Evolutionary conservation across 2,329 filamentous ascomycete genomes (phyloP).

Genomic region (Diaporthe amygdali): DNA sequence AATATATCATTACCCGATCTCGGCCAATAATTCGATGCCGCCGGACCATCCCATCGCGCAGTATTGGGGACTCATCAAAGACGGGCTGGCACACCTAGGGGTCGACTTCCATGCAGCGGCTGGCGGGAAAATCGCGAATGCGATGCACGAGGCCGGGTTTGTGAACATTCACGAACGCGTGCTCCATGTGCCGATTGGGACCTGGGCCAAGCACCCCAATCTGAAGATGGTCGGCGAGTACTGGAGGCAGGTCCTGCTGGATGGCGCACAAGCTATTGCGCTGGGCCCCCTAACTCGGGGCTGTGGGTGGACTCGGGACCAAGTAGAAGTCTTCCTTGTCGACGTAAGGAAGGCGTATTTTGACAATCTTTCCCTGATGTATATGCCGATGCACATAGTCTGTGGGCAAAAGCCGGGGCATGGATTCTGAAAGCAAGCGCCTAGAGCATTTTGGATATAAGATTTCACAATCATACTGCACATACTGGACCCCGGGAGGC

Average conservation of each 20-base stretch:
- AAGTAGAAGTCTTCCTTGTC: slow-evolving; percentile 41
- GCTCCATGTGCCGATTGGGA: slow-evolving; percentile 51
- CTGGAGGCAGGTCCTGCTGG: slow-evolving; percentile 47
- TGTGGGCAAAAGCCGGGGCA: slow-evolving; percentile 56
- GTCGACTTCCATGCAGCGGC: slow-evolving; percentile 43
- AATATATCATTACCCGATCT: slow-evolving; percentile 44
- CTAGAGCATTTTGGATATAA: not conserved
- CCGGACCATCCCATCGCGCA: slow-evolving; percentile 43
- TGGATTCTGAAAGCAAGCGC: not conserved
- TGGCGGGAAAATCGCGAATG: slow-evolving; percentile 37
- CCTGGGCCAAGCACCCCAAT: slow-evolving; percentile 49
- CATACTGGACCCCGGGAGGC: not conserved
- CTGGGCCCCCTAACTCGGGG: slow-evolving; percentile 44
- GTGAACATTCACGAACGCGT: slow-evolving; percentile 46
- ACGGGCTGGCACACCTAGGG: slow-evolving; percentile 41
- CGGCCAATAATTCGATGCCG: slow-evolving; percentile 50
- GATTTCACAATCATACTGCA: not conserved
- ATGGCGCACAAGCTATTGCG: slow-evolving; percentile 47
- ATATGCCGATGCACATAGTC: slow-evolving; percentile 61
- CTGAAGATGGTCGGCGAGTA: slow-evolving; percentile 48
- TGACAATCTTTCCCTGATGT: slow-evolving; percentile 44
- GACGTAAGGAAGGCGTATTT: slow-evolving; percentile 41
- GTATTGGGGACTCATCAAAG: slow-evolving; percentile 33
- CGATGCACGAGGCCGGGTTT: slow-evolving; percentile 49
- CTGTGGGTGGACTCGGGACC: slow-evolving; percentile 41